A percentile compares a stretch with the other conserved stretches of the same genome.
phyloP scores from a whole-genome alignment of 495 filamentous ascomycete genomes.

The Xylona heveae region DNA sequence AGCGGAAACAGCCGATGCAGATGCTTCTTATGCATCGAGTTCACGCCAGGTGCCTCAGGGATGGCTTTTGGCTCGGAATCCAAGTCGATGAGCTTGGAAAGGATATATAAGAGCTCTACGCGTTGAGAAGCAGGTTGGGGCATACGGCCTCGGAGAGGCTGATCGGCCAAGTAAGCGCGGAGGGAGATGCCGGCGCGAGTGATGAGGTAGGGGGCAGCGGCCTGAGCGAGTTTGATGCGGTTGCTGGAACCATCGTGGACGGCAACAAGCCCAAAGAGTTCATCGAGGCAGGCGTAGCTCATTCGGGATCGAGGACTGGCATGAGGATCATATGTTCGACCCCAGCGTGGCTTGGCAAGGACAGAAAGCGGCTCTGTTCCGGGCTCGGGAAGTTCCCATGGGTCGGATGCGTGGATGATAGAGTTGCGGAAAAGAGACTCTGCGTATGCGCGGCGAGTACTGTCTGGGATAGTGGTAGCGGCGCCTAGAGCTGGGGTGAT shows the following conservation, averaged over 20 bases:
- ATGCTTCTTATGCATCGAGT: slow-evolving; percentile 43
- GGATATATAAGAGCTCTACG: slow-evolving; percentile 50
- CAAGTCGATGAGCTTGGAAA: slow-evolving; percentile 40
- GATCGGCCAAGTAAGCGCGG: slow-evolving; percentile 71
- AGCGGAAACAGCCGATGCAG: slow-evolving; percentile 65
- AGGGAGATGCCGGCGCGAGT: slow-evolving; percentile 60
- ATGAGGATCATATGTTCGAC: slow-evolving; percentile 45
- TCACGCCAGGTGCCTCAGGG: slow-evolving; percentile 34
- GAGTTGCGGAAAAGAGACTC: slow-evolving; percentile 64
- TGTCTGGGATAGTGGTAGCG: slow-evolving; percentile 37
- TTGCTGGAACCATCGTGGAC: slow-evolving; percentile 19
- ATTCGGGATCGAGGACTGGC: slow-evolving; percentile 47
- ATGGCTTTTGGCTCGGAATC: slow-evolving; percentile 51
- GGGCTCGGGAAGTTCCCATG: slow-evolving; percentile 35
- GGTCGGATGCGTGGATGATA: slow-evolving; percentile 50
- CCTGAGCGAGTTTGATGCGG: slow-evolving; percentile 42
- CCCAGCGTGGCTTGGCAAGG: slow-evolving; percentile 41
- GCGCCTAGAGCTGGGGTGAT: slow-evolving; percentile 57
- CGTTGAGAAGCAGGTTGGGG: slow-evolving; percentile 72
- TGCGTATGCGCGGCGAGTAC: slow-evolving; percentile 45
- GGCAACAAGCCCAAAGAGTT: slow-evolving; percentile 53
- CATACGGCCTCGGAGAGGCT: slow-evolving; percentile 78
- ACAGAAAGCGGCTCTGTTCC: slow-evolving; percentile 29
- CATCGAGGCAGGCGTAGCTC: slow-evolving; percentile 59
- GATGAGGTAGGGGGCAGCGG: slow-evolving; percentile 65